Base-by-base conservation (phyloP, 192 early-diverging fungal species). In the Podila clonocystis region DNA sequence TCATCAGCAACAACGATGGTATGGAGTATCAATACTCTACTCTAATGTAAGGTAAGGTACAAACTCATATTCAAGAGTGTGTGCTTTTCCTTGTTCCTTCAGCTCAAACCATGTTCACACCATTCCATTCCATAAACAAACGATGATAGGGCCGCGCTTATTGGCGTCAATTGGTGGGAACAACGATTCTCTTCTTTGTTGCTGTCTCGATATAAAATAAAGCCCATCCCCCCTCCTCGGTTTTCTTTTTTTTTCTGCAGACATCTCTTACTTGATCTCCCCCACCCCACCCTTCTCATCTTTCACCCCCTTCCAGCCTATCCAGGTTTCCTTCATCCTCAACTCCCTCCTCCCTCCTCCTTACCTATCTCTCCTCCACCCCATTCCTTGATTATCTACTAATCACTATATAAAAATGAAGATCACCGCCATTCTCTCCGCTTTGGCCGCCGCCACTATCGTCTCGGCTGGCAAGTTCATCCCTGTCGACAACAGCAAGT, bases 401-500 rank as follows among this genome's bases (percentile, higher is more conserved):
- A 36, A 24, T 38, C 26, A 22, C 29, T 60, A 1, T 50, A 20
- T 17, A n/a, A 55, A 52, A 55, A 55, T 55, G 52, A 55, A 55
- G 24, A 55, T 55, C 52, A 24, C 52, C 11, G 20, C 38, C 30
- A 34, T 55, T 29, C 28, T 63, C 57, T 5, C 55, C 49, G 30
- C 29, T 3, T 49, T n/a, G 24, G 33, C 41, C 26, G 24, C 50
- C 31, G 31, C 29, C 52, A 50, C 41, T 55, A n/a, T 57, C 20
- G 22, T 61, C 29, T 61, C 59, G 20, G 59, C 59, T 19, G 59
- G 59, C 59, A 61, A 61, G 13, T 61, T 61, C 59, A 19, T 31
- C 28, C 59, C 59, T 12, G 6, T 33, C 26, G 59, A 61, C 28
- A 33, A 28, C 29, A 17, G 26, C 59, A 28, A 28, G 28, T 19